A percentile compares a stretch with the other conserved stretches of the same genome.
Evolutionary conservation across 495 filamentous ascomycete genomes (phyloP).

Genomic region (Talaromyces trachyspermus): DNA sequence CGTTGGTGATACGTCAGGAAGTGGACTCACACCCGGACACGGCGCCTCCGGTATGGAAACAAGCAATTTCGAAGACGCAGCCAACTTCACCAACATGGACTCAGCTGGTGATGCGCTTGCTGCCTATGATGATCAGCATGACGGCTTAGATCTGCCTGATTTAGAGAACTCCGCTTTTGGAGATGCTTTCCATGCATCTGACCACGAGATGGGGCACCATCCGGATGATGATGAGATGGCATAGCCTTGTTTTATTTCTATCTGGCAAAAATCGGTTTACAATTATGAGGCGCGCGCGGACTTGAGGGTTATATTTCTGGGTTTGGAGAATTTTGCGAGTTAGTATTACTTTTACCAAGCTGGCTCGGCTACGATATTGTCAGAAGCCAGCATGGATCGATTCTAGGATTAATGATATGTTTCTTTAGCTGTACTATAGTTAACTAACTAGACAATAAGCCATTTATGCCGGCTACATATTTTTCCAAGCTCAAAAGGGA

Average conservation of each 20-base stretch:
- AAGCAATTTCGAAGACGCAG: slow-evolving; percentile 37
- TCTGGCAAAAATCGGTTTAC: not conserved
- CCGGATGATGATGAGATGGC: slow-evolving; percentile 37
- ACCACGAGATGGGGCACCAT: slow-evolving; percentile 40
- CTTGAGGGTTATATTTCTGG: not conserved
- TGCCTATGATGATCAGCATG: slow-evolving; percentile 48
- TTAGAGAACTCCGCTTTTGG: slow-evolving; percentile 56
- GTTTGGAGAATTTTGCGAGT: not conserved
- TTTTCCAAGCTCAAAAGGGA: too few species aligned
- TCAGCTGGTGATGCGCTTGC: slow-evolving; percentile 56
- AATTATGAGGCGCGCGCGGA: not conserved
- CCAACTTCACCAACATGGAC: slow-evolving; percentile 50
- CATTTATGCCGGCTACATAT: too few species aligned
- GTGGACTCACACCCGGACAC: slow-evolving; percentile 20
- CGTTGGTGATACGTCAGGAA: slow-evolving; percentile 20
- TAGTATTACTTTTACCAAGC: not conserved
- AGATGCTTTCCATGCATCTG: slow-evolving; percentile 54
- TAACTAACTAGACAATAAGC: too few species aligned
- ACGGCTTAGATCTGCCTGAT: slow-evolving; percentile 41
- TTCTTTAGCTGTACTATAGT: too few species aligned
- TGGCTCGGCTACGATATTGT: not conserved
- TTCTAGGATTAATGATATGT: too few species aligned
- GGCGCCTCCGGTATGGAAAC: slow-evolving; percentile 29
- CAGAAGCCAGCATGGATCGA: too few species aligned
- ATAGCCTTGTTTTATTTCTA: not conserved